phyloP scores from a whole-genome alignment of 352 stramenopile genomes.

The Hyaloperonospora arabidopsidis region DNA sequence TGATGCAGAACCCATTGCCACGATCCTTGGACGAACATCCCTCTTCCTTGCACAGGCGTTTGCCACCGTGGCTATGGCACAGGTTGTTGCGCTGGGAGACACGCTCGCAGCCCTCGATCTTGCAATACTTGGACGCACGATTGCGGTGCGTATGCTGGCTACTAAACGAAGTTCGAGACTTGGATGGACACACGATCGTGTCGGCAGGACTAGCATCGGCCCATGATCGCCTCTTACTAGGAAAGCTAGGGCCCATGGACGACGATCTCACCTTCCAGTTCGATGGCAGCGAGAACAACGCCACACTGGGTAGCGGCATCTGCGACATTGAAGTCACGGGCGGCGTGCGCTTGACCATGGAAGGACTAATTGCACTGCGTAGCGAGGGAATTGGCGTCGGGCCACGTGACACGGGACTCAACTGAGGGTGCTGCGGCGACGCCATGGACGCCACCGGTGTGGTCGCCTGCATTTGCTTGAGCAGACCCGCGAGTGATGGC shows the following conservation, averaged over 20 bases:
- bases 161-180: slow-evolving; percentile 14
- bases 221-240: slow-evolving; percentile 32
- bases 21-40: slow-evolving; percentile 73
- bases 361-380: slow-evolving; percentile 49
- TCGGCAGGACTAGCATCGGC: slow-evolving; percentile 17
- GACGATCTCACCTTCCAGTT: slow-evolving; percentile 19
- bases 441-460: slow-evolving; percentile 14
- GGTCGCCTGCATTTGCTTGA: slow-evolving; percentile 56
- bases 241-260: slow-evolving; percentile 17
- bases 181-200: slow-evolving; percentile 11
- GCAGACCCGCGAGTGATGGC: slow-evolving; percentile 52
- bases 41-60: slow-evolving; percentile 74
- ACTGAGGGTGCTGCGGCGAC: slow-evolving; percentile 13
- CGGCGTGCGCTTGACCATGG: slow-evolving; percentile 25
- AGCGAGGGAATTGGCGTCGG: slow-evolving; percentile 36
- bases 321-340: slow-evolving; percentile 10
- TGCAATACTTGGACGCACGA: slow-evolving; percentile 84
- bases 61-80: slow-evolving; percentile 76
- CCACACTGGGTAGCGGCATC: slow-evolving; percentile 6
- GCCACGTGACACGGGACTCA: slow-evolving; percentile 29
- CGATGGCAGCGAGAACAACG: slow-evolving; percentile 11
- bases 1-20: slow-evolving; percentile 78
- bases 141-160: slow-evolving; percentile 33
- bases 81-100: slow-evolving; percentile 80
- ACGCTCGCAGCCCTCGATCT: slow-evolving; percentile 70